Conservation (phyloP, 2,329 filamentous ascomycete species). For the Pyrenochaeta sp. region DNA sequence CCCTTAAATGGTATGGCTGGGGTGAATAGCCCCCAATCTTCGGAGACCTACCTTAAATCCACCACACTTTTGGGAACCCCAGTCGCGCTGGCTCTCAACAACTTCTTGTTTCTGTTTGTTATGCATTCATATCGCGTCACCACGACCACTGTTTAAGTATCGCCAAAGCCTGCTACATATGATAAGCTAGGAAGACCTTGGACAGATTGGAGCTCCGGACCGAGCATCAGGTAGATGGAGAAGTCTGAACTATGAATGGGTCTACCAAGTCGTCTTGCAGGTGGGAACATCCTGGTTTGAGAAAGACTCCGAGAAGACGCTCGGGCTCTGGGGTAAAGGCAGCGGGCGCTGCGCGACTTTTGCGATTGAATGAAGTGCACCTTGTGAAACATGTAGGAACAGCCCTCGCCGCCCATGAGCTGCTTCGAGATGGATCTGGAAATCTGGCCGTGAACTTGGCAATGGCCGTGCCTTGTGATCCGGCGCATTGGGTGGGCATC, state of each 20-base stretch:
- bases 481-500: conserved; percentile 12
- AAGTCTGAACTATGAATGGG: neutral
- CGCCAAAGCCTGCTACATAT: neutral
- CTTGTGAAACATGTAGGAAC: conserved; percentile 16
- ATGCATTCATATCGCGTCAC: conserved; percentile 17
- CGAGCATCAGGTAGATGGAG: neutral
- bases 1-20: conserved; percentile 18
- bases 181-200: conserved; percentile 8
- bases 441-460: conserved; percentile 15
- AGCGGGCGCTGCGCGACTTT: conserved; percentile 34
- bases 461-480: conserved; percentile 30
- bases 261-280: neutral
- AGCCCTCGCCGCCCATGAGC: conserved; percentile 6
- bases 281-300: conserved; percentile 12
- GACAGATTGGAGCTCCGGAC: conserved; percentile 3
- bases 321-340: conserved; percentile 16
- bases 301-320: conserved; percentile 15
- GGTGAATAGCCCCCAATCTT: conserved; percentile 18
- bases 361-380: conserved; percentile 24
- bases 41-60: conserved; percentile 11
- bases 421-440: conserved; percentile 4
- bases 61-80: conserved; percentile 11
- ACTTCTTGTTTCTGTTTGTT: conserved; percentile 24
- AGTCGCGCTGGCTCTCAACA: conserved; percentile 20
- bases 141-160: neutral